These are phyloP conservation scores for Didymella glomerata DNA, from an alignment of 2,329 filamentous ascomycete genomes.

Conservation along the genomic window DNA sequence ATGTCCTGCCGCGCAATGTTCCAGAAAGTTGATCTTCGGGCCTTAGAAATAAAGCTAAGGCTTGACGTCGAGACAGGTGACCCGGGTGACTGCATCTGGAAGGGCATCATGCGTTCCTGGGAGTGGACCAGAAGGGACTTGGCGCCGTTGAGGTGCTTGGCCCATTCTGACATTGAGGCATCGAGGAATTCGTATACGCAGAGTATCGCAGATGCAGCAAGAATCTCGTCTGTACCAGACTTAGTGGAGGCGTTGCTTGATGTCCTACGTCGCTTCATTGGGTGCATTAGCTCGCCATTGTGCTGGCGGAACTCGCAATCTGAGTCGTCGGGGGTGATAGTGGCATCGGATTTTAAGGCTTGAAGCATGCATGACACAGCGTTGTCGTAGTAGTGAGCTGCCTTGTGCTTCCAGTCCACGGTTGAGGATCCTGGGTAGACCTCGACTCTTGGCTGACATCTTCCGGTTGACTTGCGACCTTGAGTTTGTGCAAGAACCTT, in stretches of 20 bases:
- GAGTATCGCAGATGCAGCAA: conserved; percentile 71
- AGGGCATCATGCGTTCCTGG: conserved; percentile 59
- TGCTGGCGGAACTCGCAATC: conserved; percentile 35
- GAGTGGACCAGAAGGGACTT: conserved; percentile 68
- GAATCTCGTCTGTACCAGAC: conserved; percentile 65
- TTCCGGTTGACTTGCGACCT: conserved; percentile 60
- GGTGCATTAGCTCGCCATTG: conserved; percentile 26
- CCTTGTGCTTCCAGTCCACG: conserved; percentile 68
- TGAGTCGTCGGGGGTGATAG: conserved; percentile 41
- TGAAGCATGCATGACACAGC: conserved; percentile 60
- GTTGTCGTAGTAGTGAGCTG: conserved; percentile 67
- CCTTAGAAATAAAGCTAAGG: conserved; percentile 57
- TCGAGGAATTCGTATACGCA: conserved; percentile 75
- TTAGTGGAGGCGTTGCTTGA: conserved; percentile 52
- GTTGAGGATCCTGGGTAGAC: conserved; percentile 57
- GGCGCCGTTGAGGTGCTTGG: conserved; percentile 70
- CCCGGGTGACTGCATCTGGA: conserved; percentile 54
- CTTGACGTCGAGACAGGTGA: conserved; percentile 37
- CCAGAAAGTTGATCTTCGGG: conserved; percentile 69
- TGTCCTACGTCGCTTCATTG: conserved; percentile 53
- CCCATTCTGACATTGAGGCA: conserved; percentile 69
- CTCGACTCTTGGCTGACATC: conserved; percentile 62
- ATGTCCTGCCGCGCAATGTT: conserved; percentile 73
- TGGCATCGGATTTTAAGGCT: conserved; percentile 46
- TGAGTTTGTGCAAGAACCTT: conserved; percentile 67